phyloP scores from a whole-genome alignment of 768 basidiomycete species.

The Tricholoma sp. region DNA sequence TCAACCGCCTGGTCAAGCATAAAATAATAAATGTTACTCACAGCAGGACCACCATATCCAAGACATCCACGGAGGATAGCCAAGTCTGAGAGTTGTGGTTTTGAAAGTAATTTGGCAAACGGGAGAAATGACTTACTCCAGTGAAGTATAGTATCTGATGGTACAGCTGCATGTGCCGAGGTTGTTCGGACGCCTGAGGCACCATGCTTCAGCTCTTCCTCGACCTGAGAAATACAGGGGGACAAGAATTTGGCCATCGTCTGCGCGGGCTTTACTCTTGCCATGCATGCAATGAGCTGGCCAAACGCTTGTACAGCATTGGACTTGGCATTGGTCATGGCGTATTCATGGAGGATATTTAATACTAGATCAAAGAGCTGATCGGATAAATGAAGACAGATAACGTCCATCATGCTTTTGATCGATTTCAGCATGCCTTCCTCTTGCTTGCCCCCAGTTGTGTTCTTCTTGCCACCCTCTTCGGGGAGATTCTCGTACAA shows the following conservation, averaged over 20 bases:
- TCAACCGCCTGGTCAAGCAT: background rate
- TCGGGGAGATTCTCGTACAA: slow-evolving; percentile 93
- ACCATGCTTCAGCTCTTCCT: slow-evolving; percentile 83
- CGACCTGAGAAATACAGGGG: slow-evolving; percentile 69
- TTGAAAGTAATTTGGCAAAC: background rate
- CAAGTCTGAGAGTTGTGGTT: slow-evolving; percentile 46
- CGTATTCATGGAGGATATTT: slow-evolving; percentile 81
- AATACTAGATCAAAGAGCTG: slow-evolving; percentile 80
- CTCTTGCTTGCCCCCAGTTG: slow-evolving; percentile 81
- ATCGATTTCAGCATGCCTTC: slow-evolving; percentile 73
- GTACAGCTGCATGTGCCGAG: slow-evolving; percentile 63
- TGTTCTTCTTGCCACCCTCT: slow-evolving; percentile 84
- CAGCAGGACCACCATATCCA: slow-evolving; percentile 63
- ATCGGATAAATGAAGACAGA: slow-evolving; percentile 78
- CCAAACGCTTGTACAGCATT: slow-evolving; percentile 91
- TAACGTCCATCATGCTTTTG: slow-evolving; percentile 74
- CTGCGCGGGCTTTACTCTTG: slow-evolving; percentile 70
- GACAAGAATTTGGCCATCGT: slow-evolving; percentile 79
- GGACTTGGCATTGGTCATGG: slow-evolving; percentile 82
- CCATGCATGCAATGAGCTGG: slow-evolving; percentile 80
- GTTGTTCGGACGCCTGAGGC: slow-evolving; percentile 85
- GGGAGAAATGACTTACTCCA: slow-evolving; percentile 61
- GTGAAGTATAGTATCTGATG: slow-evolving; percentile 86
- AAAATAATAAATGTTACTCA: slow-evolving; percentile 27
- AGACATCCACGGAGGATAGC: slow-evolving; percentile 79